Conservation (phyloP, 306 rosid species). For the Ormosia emarginata region DNA sequence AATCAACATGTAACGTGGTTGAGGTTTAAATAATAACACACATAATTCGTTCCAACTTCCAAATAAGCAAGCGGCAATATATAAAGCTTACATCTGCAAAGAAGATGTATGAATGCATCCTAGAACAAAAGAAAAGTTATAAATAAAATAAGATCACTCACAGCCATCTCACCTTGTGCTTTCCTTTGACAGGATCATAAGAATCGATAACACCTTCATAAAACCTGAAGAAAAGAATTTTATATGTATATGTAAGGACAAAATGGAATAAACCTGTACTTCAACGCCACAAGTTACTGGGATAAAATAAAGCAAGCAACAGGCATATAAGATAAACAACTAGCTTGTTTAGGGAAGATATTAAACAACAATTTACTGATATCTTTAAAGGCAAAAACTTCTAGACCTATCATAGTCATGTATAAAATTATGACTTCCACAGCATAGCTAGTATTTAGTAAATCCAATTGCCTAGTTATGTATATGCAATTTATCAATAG, state of each 20-base stretch:
- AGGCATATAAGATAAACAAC: neutral
- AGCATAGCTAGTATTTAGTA: neutral
- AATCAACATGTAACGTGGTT: constrained; percentile 20
- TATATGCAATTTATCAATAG: neutral
- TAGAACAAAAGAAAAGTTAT: neutral
- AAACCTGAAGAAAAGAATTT: constrained; percentile 48
- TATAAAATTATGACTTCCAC: neutral
- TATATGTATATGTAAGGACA: neutral
- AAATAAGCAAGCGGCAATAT: neutral
- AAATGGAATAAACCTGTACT: neutral
- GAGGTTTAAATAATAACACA: constrained; percentile 17
- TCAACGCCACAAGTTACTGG: neutral
- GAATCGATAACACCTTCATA: constrained; percentile 63
- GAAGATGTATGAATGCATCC: neutral
- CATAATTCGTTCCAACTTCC: neutral
- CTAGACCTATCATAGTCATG: too few species aligned
- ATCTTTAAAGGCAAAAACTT: neutral
- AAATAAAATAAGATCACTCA: constrained; percentile 6
- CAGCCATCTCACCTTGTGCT: constrained; percentile 56
- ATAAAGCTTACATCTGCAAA: neutral
- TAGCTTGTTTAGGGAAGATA: neutral
- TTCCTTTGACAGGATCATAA: constrained; percentile 49
- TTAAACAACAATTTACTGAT: neutral
- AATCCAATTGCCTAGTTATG: neutral
- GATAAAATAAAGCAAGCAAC: neutral